Evolutionary conservation across 805 yeast species (phyloP).

Genomic region (Hanseniaspora hatyaiensis): DNA sequence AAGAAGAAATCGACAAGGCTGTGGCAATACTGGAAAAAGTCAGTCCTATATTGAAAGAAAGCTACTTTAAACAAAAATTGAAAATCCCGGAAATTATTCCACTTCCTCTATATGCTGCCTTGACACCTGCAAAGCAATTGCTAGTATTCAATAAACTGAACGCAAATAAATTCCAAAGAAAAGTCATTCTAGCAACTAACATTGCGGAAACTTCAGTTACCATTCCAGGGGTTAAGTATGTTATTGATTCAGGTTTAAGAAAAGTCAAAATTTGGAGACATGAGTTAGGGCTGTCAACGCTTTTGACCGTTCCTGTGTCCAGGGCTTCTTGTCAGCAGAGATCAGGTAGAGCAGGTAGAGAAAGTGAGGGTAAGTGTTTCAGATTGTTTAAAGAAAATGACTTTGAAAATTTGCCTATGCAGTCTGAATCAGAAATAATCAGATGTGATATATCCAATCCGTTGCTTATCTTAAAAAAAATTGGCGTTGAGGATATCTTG

Average conservation of each 20-base stretch:
- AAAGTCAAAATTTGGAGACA: conserved; percentile 94
- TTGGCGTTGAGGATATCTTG: conserved; percentile 71
- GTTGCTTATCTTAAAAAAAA: conserved; percentile 65
- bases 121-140: conserved; percentile 74
- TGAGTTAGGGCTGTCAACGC: conserved; percentile 80
- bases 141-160: conserved; percentile 55
- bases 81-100: conserved; percentile 62
- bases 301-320: conserved; percentile 83
- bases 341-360: conserved; percentile 99
- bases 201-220: conserved; percentile 97
- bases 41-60: conserved; percentile 56
- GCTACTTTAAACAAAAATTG: conserved; percentile 21
- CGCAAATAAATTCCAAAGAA: conserved; percentile 46
- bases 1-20: conserved; percentile 89
- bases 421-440: conserved; percentile 87
- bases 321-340: conserved; percentile 91
- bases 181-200: conserved; percentile 83
- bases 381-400: conserved; percentile 69
- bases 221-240: conserved; percentile 86
- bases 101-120: conserved; percentile 84
- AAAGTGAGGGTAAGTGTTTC: conserved; percentile 78
- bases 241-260: conserved; percentile 82
- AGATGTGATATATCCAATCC: conserved; percentile 80
- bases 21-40: conserved; percentile 48
- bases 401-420: conserved; percentile 49